A percentile compares a stretch with the other conserved stretches of the same genome.
phyloP scores from a whole-genome alignment of 352 stramenopile genomes.

The Ophiocytium majus region DNA sequence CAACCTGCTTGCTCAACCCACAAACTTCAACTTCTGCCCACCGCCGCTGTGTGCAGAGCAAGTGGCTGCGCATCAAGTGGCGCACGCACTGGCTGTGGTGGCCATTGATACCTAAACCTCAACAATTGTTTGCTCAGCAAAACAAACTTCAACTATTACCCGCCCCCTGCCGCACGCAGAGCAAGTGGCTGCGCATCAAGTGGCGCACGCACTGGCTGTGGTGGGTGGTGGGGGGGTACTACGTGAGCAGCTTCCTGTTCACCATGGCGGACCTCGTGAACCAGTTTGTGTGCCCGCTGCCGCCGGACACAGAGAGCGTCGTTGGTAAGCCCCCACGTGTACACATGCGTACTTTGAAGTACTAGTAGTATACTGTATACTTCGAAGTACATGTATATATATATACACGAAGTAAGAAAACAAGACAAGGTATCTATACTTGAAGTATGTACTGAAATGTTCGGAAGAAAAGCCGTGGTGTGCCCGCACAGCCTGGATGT shows the following conservation, averaged over 20 bases:
- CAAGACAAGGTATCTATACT: too few relatives aligned
- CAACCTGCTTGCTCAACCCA: too few relatives aligned
- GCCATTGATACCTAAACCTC: too few relatives aligned
- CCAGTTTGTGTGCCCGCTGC: conserved; percentile 61
- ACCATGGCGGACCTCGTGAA: conserved; percentile 70
- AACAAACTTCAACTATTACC: too few relatives aligned
- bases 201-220: conserved; percentile 68
- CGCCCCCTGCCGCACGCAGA: conserved; percentile 22
- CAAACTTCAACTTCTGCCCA: too few relatives aligned
- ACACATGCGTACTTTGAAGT: not conserved
- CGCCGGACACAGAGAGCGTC: conserved; percentile 48
- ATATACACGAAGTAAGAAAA: too few relatives aligned
- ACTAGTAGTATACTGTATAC: too few relatives aligned
- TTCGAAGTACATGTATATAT: not conserved
- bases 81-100: conserved; percentile 70
- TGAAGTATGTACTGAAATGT: too few relatives aligned
- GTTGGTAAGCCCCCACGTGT: conserved; percentile 25
- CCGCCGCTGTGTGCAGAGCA: conserved; percentile 27
- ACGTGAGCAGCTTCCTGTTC: conserved; percentile 68
- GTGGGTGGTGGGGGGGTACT: conserved; percentile 72
- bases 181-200: conserved; percentile 54
- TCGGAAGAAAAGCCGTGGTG: too few relatives aligned
- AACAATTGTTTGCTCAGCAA: too few relatives aligned
- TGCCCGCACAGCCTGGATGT: not conserved
- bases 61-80: conserved; percentile 58